phyloP scores from a whole-genome alignment of 2,329 filamentous ascomycete genomes.

The Penicillium hordei region DNA sequence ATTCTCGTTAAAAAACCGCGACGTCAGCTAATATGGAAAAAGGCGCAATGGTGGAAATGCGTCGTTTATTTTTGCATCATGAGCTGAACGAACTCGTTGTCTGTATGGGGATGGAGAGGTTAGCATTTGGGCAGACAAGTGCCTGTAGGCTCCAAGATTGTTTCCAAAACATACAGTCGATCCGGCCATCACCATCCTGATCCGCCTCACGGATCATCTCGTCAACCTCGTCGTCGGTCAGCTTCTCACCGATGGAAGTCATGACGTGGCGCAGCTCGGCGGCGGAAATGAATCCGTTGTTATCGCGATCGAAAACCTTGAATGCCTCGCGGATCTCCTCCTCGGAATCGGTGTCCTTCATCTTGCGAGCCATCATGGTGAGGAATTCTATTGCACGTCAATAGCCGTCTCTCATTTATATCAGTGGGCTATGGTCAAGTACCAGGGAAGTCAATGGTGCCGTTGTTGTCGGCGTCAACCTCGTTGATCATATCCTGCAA shows the following conservation, averaged over 20 bases:
- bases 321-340: slow-evolving; percentile 88
- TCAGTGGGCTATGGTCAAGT: slow-evolving; percentile 35
- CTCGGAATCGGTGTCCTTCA: slow-evolving; percentile 91
- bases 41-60: slow-evolving; percentile 25
- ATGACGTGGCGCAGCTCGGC: slow-evolving; percentile 87
- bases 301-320: slow-evolving; percentile 88
- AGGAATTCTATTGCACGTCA: slow-evolving; percentile 66
- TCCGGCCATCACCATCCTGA: slow-evolving; percentile 83
- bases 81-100: slow-evolving; percentile 90
- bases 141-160: neutral
- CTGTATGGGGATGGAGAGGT: slow-evolving; percentile 47
- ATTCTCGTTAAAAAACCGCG: slow-evolving; percentile 27
- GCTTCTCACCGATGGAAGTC: slow-evolving; percentile 88
- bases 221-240: slow-evolving; percentile 86
- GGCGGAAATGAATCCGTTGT: slow-evolving; percentile 88
- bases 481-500: slow-evolving; percentile 94
- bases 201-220: slow-evolving; percentile 93
- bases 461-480: slow-evolving; percentile 89
- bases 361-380: slow-evolving; percentile 92
- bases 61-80: slow-evolving; percentile 87
- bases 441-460: slow-evolving; percentile 90
- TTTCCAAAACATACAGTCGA: slow-evolving; percentile 67
- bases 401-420: neutral
- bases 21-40: slow-evolving; percentile 33
- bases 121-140: slow-evolving; percentile 19